Evolutionary conservation across 176 grass and related monocot species (phyloP).

Genomic region (Avena atlantica): DNA sequence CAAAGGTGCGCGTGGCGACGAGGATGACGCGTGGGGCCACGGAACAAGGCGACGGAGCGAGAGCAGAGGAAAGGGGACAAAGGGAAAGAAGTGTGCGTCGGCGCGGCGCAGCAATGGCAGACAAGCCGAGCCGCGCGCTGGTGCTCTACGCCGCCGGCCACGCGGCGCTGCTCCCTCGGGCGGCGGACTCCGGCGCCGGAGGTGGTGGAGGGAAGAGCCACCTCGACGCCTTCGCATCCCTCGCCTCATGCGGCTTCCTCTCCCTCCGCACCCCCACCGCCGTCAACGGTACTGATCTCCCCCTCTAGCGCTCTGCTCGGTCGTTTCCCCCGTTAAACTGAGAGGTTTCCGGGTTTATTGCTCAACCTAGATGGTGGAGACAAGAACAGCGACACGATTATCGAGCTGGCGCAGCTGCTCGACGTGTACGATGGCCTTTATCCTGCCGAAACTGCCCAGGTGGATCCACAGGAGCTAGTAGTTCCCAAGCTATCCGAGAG

Average conservation of each 20-base stretch:
- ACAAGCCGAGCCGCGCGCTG: slow-evolving; percentile 89
- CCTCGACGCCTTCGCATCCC: slow-evolving; percentile 77
- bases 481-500: slow-evolving; percentile 77
- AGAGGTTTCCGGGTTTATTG: not conserved
- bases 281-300: slow-evolving; percentile 40
- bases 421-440: slow-evolving; percentile 76
- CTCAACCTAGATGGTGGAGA: slow-evolving; percentile 49
- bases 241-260: slow-evolving; percentile 79
- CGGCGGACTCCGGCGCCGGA: not conserved
- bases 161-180: slow-evolving; percentile 51
- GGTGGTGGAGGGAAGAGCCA: slow-evolving; percentile 36
- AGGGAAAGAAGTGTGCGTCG: not conserved
- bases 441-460: slow-evolving; percentile 5
- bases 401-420: slow-evolving; percentile 82
- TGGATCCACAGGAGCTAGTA: slow-evolving; percentile 47
- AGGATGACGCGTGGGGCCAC: slow-evolving; percentile 25
- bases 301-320: not conserved
- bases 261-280: slow-evolving; percentile 63
- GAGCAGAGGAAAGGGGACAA: not conserved
- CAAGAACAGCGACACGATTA: slow-evolving; percentile 49
- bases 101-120: slow-evolving; percentile 64
- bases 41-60: slow-evolving; percentile 3
- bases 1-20: not conserved
- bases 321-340: not conserved
- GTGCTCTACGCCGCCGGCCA: slow-evolving; percentile 86